These are phyloP conservation scores for Coleophoma crateriformis DNA, from an alignment of 2,329 filamentous ascomycete genomes.

Conservation along the genomic window DNA sequence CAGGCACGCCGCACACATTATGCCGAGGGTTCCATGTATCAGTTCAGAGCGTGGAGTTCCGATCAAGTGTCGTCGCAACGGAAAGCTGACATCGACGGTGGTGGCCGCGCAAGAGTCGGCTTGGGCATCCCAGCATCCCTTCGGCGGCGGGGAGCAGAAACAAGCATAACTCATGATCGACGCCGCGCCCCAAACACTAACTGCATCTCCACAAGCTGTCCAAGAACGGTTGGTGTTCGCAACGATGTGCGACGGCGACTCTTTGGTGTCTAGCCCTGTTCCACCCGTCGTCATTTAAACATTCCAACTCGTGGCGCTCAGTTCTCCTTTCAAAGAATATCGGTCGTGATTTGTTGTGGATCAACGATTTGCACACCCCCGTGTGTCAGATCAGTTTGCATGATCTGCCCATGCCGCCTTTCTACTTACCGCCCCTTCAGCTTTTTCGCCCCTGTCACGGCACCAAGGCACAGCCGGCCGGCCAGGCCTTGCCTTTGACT, in stretches of 20 bases:
- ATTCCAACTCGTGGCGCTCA: background rate
- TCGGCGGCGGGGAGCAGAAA: background rate
- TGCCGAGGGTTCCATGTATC: no score
- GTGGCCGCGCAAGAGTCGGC: no score
- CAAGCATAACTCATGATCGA: background rate
- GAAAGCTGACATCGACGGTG: no score
- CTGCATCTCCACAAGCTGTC: background rate
- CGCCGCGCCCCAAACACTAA: background rate
- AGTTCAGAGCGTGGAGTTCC: no score
- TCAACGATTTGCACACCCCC: background rate
- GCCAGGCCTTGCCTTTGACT: background rate
- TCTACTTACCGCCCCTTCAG: background rate
- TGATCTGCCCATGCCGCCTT: background rate
- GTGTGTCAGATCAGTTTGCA: background rate
- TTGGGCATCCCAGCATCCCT: no score
- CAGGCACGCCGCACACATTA: no score
- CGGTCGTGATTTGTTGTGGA: no score
- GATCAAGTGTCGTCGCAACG: no score
- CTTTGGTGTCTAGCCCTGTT: no score
- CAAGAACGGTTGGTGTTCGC: background rate
- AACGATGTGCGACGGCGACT: background rate
- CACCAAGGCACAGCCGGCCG: background rate
- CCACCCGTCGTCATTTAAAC: background rate
- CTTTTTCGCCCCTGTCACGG: background rate
- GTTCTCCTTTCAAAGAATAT: background rate